phyloP scores from a whole-genome alignment of 164 flowering plant species.

The Sextonia rubra region DNA sequence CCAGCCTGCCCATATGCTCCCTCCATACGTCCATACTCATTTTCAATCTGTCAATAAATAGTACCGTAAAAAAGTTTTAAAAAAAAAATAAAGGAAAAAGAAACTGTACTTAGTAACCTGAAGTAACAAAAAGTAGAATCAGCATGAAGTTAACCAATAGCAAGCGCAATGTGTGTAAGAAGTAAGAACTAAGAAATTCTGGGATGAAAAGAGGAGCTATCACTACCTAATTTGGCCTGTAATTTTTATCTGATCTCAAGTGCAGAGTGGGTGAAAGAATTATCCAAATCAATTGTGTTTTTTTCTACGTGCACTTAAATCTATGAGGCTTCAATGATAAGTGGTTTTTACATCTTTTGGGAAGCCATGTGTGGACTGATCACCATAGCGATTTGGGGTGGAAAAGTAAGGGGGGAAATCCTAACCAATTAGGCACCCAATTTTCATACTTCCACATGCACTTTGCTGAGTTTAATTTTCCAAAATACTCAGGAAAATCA shows the following conservation, averaged over 20 bases:
- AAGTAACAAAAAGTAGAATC: too few species aligned
- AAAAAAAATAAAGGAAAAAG: neutral
- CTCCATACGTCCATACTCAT: conserved; percentile 87
- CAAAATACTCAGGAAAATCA: neutral
- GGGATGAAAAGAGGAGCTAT: neutral
- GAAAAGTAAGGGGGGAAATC: too few species aligned
- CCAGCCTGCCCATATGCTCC: conserved; percentile 56
- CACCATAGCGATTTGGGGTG: neutral
- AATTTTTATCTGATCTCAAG: too few species aligned
- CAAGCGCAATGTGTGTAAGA: neutral
- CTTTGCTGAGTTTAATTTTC: neutral
- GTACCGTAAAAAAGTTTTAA: neutral
- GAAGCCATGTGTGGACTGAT: neutral
- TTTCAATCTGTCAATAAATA: conserved; percentile 68
- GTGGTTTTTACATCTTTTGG: neutral
- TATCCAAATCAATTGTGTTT: neutral
- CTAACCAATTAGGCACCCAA: neutral
- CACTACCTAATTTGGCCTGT: neutral
- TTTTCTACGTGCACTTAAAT: neutral
- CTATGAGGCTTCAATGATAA: neutral
- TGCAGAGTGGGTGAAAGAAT: too few species aligned
- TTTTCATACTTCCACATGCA: neutral
- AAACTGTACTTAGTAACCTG: too few species aligned
- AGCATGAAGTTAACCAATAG: neutral
- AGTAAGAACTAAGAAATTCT: neutral